Evolutionary conservation across 2,329 filamentous ascomycete species (phyloP), one percentile per base, ranked within the genome.

Genomic region (Scleromitrula shiraiana): DNA sequence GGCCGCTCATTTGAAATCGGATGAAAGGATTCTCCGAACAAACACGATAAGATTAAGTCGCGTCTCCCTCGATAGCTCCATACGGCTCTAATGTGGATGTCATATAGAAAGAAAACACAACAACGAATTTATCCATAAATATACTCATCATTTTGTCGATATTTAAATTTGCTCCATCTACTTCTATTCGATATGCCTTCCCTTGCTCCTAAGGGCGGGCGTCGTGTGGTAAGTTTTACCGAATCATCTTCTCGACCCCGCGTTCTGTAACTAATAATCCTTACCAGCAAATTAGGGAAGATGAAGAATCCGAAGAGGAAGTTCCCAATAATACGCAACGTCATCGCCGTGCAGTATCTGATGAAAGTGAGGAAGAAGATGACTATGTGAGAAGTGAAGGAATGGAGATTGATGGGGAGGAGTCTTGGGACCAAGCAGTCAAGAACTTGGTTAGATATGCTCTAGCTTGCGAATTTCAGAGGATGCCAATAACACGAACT

Each of bases 361-460:
- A 62, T 24, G 62, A 64, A 7, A 56, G 57, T 5, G 60, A 62
- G 8, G 56, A 56, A 0, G 56, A 57, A 2, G 53, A 52, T n/a
- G n/a, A n/a, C n/a, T n/a, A n/a, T n/a, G n/a, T n/a, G n/a, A 7
- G 55, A 48, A 1, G 50, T 50, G 55, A 58, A 5, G 53, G 50
- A 5, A 61, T 53, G 52, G 60, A 57, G 7, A 49, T 54, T 2
- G 62, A 62, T 32, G 51, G 37, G 15, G 46, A n/a, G 53, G 53
- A 35, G 20, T 44, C 39, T n/a, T 48, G 55, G 10, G 67, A 73
- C 4, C 74, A 78, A 54, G 64, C 81, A 27, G 74, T 78, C 29
- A 83, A 82, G 65, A 83, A 81, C 59, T 65, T 85, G n/a, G 73
- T 85, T n/a, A 75, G 82, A 45, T 83, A 83, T 56, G 80, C 78